Percentiles rank a stretch among this genome's conserved stretches.
phyloP scores from a whole-genome alignment of 2,329 filamentous ascomycete genomes.

The Aureobasidium sp. region DNA sequence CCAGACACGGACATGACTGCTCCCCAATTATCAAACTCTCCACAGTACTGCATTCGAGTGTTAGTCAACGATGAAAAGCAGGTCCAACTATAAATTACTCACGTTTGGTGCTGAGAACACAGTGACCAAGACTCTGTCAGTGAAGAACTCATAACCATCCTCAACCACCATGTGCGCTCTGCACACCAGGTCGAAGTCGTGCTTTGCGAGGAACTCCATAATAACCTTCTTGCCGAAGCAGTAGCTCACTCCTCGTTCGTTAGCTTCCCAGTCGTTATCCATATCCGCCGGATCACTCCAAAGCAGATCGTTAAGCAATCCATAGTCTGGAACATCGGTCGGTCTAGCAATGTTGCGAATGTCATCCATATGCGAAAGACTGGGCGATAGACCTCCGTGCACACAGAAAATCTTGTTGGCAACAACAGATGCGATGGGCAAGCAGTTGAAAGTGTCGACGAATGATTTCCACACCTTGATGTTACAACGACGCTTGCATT shows the following conservation, averaged over 20 bases:
- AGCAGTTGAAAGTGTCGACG: slow-evolving; percentile 89
- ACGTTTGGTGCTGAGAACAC: slow-evolving; percentile 97
- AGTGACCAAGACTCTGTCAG: slow-evolving; percentile 86
- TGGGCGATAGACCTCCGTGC: slow-evolving; percentile 88
- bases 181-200: slow-evolving; percentile 96
- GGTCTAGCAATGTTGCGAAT: slow-evolving; percentile 93
- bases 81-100: slow-evolving; percentile 37
- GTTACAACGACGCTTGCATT: slow-evolving; percentile 93
- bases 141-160: slow-evolving; percentile 98
- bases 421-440: slow-evolving; percentile 94
- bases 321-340: slow-evolving; percentile 95
- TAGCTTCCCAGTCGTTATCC: slow-evolving; percentile 92
- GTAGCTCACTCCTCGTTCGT: slow-evolving; percentile 94
- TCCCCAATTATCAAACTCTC: slow-evolving; percentile 98
- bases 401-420: slow-evolving; percentile 97
- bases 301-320: slow-evolving; percentile 84
- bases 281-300: slow-evolving; percentile 99
- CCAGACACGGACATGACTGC: slow-evolving; percentile 96
- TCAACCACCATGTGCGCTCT: slow-evolving; percentile 99
- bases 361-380: slow-evolving; percentile 93
- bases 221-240: slow-evolving; percentile 99
- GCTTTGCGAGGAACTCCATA: slow-evolving; percentile 84
- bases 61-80: slow-evolving; percentile 17
- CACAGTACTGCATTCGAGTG: slow-evolving; percentile 67
- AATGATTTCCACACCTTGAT: slow-evolving; percentile 99